Evolutionary conservation across 345 rosid genomes (phyloP), one percentile per base, ranked within the genome.

Genomic region (Euclidium syriacum): DNA sequence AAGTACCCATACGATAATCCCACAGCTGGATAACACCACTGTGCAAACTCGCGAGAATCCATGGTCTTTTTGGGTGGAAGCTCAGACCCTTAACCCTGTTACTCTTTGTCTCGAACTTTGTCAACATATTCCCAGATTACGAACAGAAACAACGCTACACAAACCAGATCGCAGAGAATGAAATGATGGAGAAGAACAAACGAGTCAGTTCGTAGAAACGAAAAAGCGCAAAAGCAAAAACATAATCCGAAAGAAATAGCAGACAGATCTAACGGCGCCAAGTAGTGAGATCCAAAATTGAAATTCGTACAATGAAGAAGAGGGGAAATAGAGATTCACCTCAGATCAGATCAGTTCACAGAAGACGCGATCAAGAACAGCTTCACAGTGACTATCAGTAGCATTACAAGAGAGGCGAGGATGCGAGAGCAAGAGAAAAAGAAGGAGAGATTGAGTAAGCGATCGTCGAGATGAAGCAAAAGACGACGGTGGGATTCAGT

Each of bases 11-110:
- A 4, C 99, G 90, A 54, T 94, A 94, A 74, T 94, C 99, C 99
- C 97, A 94, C 49, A 90, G 86, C 85, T 94, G 97, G 83, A 94
- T 90, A 76, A 90, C 97, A 22, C 99, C 99, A 43, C 96, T 94
- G 79, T 90, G 99, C 42, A 94, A 95, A 79, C 95, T 90, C 5
- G 99, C 95, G 29, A 94, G 86, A 76, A 94, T 90, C 99, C 99
- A 94, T 47, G 97, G 99, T 68, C 99, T 58, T 78, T 94, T 87
- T 48, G 86, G 81, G 73, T 94, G 99, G 69, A 94, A 94, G 74
- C 89, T 94, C 61, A 94, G 84, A 11, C 97, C 99, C 77, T 90
- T 94, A 73, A 94, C 99, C 77, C 95, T 78, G 70, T 87, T 87
- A 70, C 99, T 94, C 91, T 90, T 94, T 5, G 99, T 94, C 78